These are phyloP conservation scores for Epichloe baconii DNA, from an alignment of 2,329 filamentous ascomycete genomes.

Conservation along the genomic window DNA sequence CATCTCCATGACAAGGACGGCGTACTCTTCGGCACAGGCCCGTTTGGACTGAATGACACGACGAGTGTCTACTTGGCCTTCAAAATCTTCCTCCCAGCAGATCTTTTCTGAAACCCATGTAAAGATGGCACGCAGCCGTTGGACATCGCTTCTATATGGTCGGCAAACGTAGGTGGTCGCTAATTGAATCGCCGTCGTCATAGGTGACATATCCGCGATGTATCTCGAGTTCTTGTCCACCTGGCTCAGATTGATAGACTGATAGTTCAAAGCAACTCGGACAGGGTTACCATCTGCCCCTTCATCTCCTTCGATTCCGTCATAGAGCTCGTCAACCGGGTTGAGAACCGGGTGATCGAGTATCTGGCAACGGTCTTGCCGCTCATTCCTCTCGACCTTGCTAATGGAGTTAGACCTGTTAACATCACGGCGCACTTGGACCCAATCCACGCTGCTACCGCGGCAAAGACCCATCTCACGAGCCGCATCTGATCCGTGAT, in stretches of 20 bases:
- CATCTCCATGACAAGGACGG: conserved; percentile 82
- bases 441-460: conserved; percentile 65
- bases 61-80: conserved; percentile 70
- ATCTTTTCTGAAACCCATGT: conserved; percentile 96
- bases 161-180: conserved; percentile 88
- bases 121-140: conserved; percentile 86
- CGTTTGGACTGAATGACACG: conserved; percentile 74
- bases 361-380: conserved; percentile 85
- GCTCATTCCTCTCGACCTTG: conserved; percentile 71
- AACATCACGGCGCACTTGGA: conserved; percentile 91
- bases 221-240: conserved; percentile 96
- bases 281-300: conserved; percentile 74
- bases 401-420: conserved; percentile 92
- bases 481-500: conserved; percentile 36
- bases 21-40: conserved; percentile 81
- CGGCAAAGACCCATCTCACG: conserved; percentile 57
- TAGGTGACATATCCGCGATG: conserved; percentile 67
- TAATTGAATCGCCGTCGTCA: conserved; percentile 67
- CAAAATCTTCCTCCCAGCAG: conserved; percentile 88
- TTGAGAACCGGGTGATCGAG: conserved; percentile 80
- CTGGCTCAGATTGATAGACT: conserved; percentile 62
- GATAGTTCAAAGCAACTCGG: conserved; percentile 70
- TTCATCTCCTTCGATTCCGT: conserved; percentile 80
- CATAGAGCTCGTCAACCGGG: conserved; percentile 78
- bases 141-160: conserved; percentile 87